Conservation (phyloP, 2,329 filamentous ascomycete genomes). For the Juglanconis oblonga region DNA sequence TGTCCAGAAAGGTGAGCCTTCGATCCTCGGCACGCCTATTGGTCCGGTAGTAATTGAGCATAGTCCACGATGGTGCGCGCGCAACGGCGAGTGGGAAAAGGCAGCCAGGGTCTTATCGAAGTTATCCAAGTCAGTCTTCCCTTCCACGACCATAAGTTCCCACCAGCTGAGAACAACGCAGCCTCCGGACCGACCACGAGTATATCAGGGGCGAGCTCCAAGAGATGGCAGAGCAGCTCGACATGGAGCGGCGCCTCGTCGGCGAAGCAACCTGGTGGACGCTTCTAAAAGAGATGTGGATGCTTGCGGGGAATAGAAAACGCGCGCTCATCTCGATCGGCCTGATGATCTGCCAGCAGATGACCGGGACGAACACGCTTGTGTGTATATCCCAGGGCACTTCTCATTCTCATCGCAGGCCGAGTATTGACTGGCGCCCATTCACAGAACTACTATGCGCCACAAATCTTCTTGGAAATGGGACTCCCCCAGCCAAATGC, state of each 20-base stretch:
- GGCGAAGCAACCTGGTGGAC: constrained; percentile 53
- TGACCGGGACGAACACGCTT: constrained; percentile 13
- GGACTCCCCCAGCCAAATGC: constrained; percentile 55
- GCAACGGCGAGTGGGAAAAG: constrained; percentile 65
- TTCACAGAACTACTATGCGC: constrained; percentile 61
- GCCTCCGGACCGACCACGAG: constrained; percentile 48
- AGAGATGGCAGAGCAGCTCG: constrained; percentile 67
- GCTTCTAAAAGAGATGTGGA: constrained; percentile 62
- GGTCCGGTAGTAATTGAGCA: constrained; percentile 23
- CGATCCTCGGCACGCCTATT: not conserved
- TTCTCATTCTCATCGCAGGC: too few species aligned
- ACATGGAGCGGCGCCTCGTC: constrained; percentile 56
- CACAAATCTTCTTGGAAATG: constrained; percentile 64
- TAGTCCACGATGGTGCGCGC: constrained; percentile 66
- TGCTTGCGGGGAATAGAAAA: constrained; percentile 59
- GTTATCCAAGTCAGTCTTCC: constrained; percentile 37
- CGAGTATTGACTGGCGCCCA: not conserved
- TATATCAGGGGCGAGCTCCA: constrained; percentile 61
- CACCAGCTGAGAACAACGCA: constrained; percentile 31
- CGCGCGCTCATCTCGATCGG: constrained; percentile 60
- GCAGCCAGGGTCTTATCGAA: constrained; percentile 53
- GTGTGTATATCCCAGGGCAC: not conserved
- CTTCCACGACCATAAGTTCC: not conserved
- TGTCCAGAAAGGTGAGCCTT: constrained; percentile 46
- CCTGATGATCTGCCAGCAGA: constrained; percentile 34